Evolutionary conservation across 139 green algal species (phyloP).

Genomic region (Cymbomonas tetramitiformis): DNA sequence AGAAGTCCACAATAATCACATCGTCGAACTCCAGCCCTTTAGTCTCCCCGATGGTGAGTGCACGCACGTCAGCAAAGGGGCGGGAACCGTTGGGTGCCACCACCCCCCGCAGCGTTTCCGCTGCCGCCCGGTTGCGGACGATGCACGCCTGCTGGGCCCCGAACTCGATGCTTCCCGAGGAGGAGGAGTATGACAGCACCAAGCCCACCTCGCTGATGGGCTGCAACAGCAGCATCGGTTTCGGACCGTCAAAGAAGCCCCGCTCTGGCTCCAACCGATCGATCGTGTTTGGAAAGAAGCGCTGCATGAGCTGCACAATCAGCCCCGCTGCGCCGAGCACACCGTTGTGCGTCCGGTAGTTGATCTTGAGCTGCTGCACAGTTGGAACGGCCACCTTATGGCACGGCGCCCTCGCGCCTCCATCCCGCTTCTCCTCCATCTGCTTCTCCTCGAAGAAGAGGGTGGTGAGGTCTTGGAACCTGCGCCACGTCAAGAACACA

Average conservation of each 20-base stretch:
- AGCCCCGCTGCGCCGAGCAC: conserved; percentile 42
- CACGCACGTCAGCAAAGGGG: conserved; percentile 31
- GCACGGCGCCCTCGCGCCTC: too few species aligned
- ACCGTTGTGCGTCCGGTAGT: conserved; percentile 42
- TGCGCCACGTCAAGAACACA: too few species aligned
- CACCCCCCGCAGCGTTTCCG: conserved; percentile 33
- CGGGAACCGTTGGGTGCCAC: too few species aligned
- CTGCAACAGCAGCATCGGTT: conserved; percentile 46
- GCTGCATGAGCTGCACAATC: conserved; percentile 37
- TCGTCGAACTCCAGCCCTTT: conserved; percentile 66
- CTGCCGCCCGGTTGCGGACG: conserved; percentile 30
- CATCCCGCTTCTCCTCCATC: too few species aligned
- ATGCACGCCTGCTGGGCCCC: conserved; percentile 62
- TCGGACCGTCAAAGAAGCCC: conserved; percentile 43
- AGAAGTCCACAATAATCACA: conserved; percentile 50
- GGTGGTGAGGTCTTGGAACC: conserved; percentile 23
- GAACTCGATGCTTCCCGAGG: conserved; percentile 48
- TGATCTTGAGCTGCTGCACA: conserved; percentile 10
- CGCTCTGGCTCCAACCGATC: conserved; percentile 40
- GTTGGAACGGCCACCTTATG: neutral
- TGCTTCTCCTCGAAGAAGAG: too few species aligned
- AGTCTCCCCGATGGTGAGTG: conserved; percentile 50
- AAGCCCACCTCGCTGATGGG: conserved; percentile 1
- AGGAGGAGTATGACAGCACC: neutral
- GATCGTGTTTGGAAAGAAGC: conserved; percentile 40